Conservation (phyloP, 2,329 filamentous ascomycete species). For the Aspergillus sp. region DNA sequence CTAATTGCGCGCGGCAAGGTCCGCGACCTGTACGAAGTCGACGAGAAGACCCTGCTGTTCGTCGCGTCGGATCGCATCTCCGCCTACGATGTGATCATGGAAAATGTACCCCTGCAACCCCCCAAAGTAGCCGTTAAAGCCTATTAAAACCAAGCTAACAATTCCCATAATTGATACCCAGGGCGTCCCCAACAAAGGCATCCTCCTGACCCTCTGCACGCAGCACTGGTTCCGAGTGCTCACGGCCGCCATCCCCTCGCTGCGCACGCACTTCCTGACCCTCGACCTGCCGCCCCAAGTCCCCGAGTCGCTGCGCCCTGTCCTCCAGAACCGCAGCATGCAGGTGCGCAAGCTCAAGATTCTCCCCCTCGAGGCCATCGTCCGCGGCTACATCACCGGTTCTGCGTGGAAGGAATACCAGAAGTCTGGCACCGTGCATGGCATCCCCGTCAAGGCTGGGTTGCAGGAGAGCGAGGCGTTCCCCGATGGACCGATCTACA, state of each 20-base stretch:
- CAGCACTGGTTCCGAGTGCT: slow-evolving; percentile 68
- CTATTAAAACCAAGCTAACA: slow-evolving; percentile 12
- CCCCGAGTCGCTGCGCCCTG: slow-evolving; percentile 48
- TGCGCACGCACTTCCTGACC: slow-evolving; percentile 64
- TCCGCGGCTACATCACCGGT: slow-evolving; percentile 88
- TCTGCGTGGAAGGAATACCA: slow-evolving; percentile 80
- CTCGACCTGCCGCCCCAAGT: slow-evolving; percentile 55
- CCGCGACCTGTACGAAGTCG: slow-evolving; percentile 74
- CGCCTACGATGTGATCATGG: slow-evolving; percentile 89
- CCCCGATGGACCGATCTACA: slow-evolving; percentile 66
- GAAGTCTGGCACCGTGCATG: slow-evolving; percentile 74
- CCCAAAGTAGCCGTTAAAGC: slow-evolving; percentile 35
- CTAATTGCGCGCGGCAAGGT: slow-evolving; percentile 69
- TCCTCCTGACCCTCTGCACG: slow-evolving; percentile 66
- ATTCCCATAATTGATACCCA: slow-evolving; percentile 30
- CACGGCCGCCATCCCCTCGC: slow-evolving; percentile 53
- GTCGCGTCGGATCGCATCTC: slow-evolving; percentile 88
- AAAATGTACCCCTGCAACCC: slow-evolving; percentile 58
- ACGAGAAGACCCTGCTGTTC: slow-evolving; percentile 72
- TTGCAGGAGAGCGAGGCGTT: slow-evolving; percentile 70
- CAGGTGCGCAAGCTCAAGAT: slow-evolving; percentile 71
- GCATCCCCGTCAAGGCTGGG: slow-evolving; percentile 66
- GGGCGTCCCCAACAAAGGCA: slow-evolving; percentile 68
- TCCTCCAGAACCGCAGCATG: slow-evolving; percentile 70
- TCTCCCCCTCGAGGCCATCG: slow-evolving; percentile 78